Evolutionary conservation across 2,329 filamentous ascomycete species (phyloP).

Genomic region (Leptoxyphium fumago): DNA sequence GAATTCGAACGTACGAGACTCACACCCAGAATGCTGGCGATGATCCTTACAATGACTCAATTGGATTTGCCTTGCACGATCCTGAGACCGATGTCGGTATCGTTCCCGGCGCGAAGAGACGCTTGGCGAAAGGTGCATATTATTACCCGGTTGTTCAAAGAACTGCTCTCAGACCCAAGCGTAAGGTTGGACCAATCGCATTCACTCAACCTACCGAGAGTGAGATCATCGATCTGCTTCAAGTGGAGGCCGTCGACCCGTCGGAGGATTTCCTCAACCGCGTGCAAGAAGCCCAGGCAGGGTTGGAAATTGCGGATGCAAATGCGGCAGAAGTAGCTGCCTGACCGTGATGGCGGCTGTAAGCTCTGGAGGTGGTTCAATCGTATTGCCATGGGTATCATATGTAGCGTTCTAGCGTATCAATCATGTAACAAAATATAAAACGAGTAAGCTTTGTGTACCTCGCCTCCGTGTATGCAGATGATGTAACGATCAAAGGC

Average conservation of each 20-base stretch:
- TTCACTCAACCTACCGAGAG: background rate
- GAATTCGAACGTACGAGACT: conserved; percentile 46
- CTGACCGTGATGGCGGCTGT: background rate
- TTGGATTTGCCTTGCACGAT: conserved; percentile 45
- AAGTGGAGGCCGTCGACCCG: background rate
- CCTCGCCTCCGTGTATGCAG: too few species aligned
- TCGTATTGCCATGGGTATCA: background rate
- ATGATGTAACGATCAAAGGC: background rate
- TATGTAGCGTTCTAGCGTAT: background rate
- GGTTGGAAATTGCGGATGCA: background rate
- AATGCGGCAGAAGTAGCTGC: background rate
- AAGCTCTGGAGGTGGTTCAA: background rate
- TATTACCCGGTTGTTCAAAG: conserved; percentile 46
- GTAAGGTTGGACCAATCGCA: conserved; percentile 27
- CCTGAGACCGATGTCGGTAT: conserved; percentile 21
- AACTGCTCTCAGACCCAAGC: conserved; percentile 35
- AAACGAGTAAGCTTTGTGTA: too few species aligned
- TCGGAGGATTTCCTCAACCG: background rate
- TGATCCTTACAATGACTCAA: conserved; percentile 38
- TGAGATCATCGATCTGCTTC: background rate
- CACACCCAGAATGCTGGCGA: conserved; percentile 37
- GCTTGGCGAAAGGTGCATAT: conserved; percentile 40
- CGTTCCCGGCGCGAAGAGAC: conserved; percentile 21
- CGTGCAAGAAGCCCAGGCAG: background rate
- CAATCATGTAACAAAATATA: too few species aligned